phyloP scores from a whole-genome alignment of 116 monocot species.

The Papilionanthe hybrid region DNA sequence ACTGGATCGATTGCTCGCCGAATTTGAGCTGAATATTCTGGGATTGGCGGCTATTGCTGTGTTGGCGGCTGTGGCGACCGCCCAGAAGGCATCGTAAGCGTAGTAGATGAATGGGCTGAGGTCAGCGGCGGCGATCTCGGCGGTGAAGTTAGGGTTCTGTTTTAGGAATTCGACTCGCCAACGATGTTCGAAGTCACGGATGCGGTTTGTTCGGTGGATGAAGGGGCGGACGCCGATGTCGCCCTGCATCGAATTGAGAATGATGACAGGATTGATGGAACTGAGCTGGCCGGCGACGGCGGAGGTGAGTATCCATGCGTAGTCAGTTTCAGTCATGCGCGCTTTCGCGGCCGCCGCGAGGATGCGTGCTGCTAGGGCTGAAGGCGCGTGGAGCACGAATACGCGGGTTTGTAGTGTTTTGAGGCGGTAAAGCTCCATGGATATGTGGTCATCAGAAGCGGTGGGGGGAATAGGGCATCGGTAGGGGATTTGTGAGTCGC shows the following conservation, averaged over 20 bases:
- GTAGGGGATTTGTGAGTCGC: conserved; percentile 26
- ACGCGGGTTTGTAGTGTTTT: conserved; percentile 42
- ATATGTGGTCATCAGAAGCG: conserved; percentile 19
- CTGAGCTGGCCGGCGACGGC: conserved; percentile 25
- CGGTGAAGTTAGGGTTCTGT: conserved; percentile 10
- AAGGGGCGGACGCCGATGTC: conserved; percentile 32
- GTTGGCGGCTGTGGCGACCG: conserved; percentile 41
- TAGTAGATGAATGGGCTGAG: conserved; percentile 24
- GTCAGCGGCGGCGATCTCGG: not conserved
- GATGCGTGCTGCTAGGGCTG: conserved; percentile 17
- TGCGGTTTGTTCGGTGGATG: not conserved
- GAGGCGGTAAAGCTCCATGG: conserved; percentile 25
- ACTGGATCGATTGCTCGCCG: not conserved
- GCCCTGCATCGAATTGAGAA: conserved; percentile 28
- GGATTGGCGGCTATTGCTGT: conserved; percentile 23
- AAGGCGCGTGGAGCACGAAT: conserved; percentile 41
- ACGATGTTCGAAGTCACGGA: conserved; percentile 16
- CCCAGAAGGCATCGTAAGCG: conserved; percentile 50
- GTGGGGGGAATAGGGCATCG: conserved; percentile 14
- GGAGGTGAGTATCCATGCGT: conserved; percentile 39
- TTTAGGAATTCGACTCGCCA: conserved; percentile 27
- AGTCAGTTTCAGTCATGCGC: conserved; percentile 30
- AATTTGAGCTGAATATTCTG: not conserved
- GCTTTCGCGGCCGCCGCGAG: conserved; percentile 9
- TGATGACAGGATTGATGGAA: conserved; percentile 5